Evolutionary conservation across 2,329 filamentous ascomycete species (phyloP), one percentile per base, ranked within the genome.

Genomic region (Coniella vitis): DNA sequence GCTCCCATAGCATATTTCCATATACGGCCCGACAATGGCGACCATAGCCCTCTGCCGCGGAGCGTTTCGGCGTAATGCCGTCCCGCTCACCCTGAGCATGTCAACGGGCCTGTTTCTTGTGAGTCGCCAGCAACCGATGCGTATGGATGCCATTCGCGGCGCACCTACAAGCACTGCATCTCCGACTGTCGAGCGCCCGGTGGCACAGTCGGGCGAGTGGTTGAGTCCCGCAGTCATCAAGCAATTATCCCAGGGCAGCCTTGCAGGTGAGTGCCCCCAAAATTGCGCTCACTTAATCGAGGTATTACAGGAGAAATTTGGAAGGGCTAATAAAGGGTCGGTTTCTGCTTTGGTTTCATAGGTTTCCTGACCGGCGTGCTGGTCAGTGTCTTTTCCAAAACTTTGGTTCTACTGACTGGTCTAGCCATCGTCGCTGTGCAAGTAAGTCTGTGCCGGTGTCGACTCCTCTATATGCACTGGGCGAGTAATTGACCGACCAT

Each of bases 321-420:
- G 32, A 31, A 22, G 16, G 17, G 3, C 29, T 35, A 36, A 29
- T 47, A 37, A n/a, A 31, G 12, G 37, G 32, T 7, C 16, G n/a
- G 38, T 14, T 42, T 17, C 31, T 20, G 16, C 53, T 39, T 52
- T 13, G 9, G 12, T 3, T 14, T 8, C 34, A 2, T 41, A 84
- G 82, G 83, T 16, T 78, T 86, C 48, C 57, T 76, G n/a, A 66
- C 75, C 3, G 85, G 85, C 1, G 58, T 90, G 29, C 67, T 83
- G 0, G 73, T 90, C 21, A 81, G 81, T 51, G 69, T 84, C 14
- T 88, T 90, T 63, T 88, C 84, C 8, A 80, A 79, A 60, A 79
- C 83, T 1, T 68, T 90, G 41, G 83, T 84, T 1, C 59, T 90
- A 14, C 63, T 90, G 17, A 67, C 86, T 17, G 85, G 86, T 0